Conservation (phyloP, 2,329 filamentous ascomycete genomes). For the Cordyceps militaris region DNA sequence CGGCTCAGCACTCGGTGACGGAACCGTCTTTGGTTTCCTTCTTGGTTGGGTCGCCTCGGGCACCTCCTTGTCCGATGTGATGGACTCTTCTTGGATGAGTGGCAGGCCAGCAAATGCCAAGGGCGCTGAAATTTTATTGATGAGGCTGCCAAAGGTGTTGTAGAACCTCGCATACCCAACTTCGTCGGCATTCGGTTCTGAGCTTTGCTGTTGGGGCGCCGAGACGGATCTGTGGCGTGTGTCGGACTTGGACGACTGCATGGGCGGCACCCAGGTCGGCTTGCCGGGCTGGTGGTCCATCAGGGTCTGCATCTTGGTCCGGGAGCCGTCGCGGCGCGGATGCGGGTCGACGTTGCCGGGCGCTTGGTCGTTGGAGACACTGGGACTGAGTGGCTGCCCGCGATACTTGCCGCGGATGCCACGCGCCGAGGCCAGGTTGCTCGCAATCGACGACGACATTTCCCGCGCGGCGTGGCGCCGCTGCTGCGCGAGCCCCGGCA, state of each 20-base stretch:
- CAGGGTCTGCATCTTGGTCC: constrained; percentile 48
- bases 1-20: constrained; percentile 45
- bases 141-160: constrained; percentile 79
- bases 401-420: constrained; percentile 64
- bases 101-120: constrained; percentile 90
- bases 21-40: constrained; percentile 28
- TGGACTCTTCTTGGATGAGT: constrained; percentile 50
- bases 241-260: constrained; percentile 21
- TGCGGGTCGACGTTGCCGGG: constrained; percentile 61
- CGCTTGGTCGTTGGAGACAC: constrained; percentile 65
- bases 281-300: constrained; percentile 46
- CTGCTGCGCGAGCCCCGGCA: constrained; percentile 31
- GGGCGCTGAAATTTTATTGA: constrained; percentile 82
- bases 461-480: constrained; percentile 56
- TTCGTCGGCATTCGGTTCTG: constrained; percentile 39
- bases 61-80: constrained; percentile 21
- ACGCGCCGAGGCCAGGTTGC: constrained; percentile 76
- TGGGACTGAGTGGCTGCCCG: constrained; percentile 62
- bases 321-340: constrained; percentile 42
- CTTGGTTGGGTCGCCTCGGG: constrained; percentile 33
- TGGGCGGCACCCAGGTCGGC: constrained; percentile 46
- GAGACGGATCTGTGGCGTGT: constrained; percentile 19
- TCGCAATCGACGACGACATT: constrained; percentile 75
- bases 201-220: constrained; percentile 22
- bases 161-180: constrained; percentile 90